Conservation (phyloP, 2,329 filamentous ascomycete genomes). For the Talaromyces islandicus region DNA sequence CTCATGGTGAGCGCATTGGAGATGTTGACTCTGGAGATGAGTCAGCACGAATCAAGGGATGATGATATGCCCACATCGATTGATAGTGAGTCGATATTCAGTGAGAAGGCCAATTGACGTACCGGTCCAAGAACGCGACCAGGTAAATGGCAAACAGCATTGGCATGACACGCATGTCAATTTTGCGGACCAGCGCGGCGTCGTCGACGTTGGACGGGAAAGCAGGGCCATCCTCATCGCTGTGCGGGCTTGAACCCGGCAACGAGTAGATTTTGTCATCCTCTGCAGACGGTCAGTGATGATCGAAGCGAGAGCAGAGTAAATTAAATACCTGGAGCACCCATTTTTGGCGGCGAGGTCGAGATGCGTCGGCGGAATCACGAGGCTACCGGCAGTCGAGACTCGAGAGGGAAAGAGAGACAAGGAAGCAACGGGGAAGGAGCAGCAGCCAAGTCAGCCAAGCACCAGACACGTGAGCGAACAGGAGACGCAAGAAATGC, state of each 20-base stretch:
- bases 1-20: conserved; percentile 49
- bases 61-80: background rate
- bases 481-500: background rate
- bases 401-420: background rate
- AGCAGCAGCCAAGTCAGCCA: background rate
- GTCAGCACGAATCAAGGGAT: conserved; percentile 6
- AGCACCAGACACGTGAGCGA: background rate
- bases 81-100: background rate
- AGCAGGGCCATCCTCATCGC: background rate
- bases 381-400: background rate
- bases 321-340: background rate
- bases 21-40: conserved; percentile 41
- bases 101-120: background rate
- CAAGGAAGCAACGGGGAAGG: background rate
- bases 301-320: background rate
- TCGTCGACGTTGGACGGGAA: conserved; percentile 10
- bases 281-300: background rate
- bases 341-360: background rate
- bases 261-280: background rate
- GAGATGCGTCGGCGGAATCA: background rate
- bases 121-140: conserved; percentile 16
- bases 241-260: background rate
- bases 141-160: conserved; percentile 16
- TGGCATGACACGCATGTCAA: conserved; percentile 15
- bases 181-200: conserved; percentile 14